A percentile compares a stretch with the other conserved stretches of the same genome.
Conservation (phyloP, 2,329 filamentous ascomycete genomes). For the Pseudocercospora crystallina region DNA sequence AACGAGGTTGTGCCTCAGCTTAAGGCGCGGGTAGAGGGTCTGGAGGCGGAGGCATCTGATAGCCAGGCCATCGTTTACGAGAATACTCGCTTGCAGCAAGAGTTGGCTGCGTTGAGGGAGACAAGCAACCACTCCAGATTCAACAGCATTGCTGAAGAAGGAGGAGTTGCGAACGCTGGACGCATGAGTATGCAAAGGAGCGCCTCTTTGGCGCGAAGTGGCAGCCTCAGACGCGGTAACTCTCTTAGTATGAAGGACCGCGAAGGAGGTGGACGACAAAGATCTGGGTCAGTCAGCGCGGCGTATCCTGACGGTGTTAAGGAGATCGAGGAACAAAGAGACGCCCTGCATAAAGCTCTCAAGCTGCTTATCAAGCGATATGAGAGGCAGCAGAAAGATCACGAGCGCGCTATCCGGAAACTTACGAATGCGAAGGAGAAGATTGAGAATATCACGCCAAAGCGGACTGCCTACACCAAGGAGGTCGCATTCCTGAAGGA, state of each 20-base stretch:
- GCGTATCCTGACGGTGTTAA: slow-evolving; percentile 57
- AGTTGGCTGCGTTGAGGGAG: slow-evolving; percentile 67
- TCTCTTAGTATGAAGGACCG: slow-evolving; percentile 39
- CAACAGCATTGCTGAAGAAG: slow-evolving; percentile 62
- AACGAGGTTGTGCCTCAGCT: slow-evolving; percentile 85
- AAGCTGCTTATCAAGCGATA: slow-evolving; percentile 84
- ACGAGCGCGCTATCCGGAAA: slow-evolving; percentile 73
- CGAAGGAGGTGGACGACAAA: slow-evolving; percentile 36
- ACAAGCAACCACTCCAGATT: slow-evolving; percentile 49
- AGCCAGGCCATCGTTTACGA: slow-evolving; percentile 75
- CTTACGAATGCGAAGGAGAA: slow-evolving; percentile 78
- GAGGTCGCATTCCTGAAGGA: slow-evolving; percentile 78
- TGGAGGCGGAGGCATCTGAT: slow-evolving; percentile 72
- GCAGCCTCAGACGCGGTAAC: slow-evolving; percentile 36
- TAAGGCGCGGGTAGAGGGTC: slow-evolving; percentile 70
- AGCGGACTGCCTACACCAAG: slow-evolving; percentile 75
- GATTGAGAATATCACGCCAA: slow-evolving; percentile 65
- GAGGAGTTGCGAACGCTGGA: slow-evolving; percentile 36
- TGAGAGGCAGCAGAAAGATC: slow-evolving; percentile 78
- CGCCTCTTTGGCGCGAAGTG: slow-evolving; percentile 60
- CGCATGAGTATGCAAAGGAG: slow-evolving; percentile 46
- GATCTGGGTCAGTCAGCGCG: slow-evolving; percentile 44
- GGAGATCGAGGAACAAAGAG: slow-evolving; percentile 89
- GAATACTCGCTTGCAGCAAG: slow-evolving; percentile 81
- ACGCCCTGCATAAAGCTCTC: slow-evolving; percentile 84